Evolutionary conservation across 345 rosid genomes (phyloP).

Genomic region (Bruguiera gymnorhiza): DNA sequence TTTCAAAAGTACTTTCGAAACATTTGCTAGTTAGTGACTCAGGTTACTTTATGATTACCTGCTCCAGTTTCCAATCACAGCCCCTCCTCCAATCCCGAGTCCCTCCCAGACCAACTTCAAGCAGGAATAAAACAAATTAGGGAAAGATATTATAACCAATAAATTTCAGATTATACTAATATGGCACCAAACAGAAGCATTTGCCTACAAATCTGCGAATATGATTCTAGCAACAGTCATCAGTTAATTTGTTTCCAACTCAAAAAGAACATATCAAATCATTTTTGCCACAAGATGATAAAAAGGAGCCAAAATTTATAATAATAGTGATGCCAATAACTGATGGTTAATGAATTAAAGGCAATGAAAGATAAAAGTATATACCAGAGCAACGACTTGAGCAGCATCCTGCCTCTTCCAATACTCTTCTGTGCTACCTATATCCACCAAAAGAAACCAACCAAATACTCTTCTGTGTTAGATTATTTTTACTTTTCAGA

Average conservation of each 20-base stretch:
- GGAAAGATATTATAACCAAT: background rate
- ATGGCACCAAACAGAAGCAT: conserved; percentile 1
- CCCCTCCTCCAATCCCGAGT: conserved; percentile 82
- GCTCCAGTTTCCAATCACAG: conserved; percentile 74
- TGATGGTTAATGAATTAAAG: background rate
- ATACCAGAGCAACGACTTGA: conserved; percentile 76
- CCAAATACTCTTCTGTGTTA: background rate
- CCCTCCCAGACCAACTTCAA: conserved; percentile 88
- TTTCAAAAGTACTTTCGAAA: background rate
- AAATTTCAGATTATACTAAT: background rate
- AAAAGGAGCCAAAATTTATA: background rate
- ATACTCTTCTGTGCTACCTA: conserved; percentile 85
- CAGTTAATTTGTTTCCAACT: no score
- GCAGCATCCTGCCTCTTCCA: conserved; percentile 92
- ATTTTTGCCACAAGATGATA: background rate
- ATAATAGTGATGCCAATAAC: background rate
- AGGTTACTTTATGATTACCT: conserved; percentile 41
- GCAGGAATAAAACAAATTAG: conserved; percentile 21
- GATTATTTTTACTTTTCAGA: background rate
- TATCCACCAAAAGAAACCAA: conserved; percentile 11
- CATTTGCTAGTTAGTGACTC: background rate
- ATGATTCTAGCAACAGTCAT: no score
- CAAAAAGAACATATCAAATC: background rate
- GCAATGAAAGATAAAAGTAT: background rate
- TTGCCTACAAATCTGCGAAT: background rate